phyloP scores from a whole-genome alignment of 192 early-diverging fungal species.

The Helicostylum pulchrum region DNA sequence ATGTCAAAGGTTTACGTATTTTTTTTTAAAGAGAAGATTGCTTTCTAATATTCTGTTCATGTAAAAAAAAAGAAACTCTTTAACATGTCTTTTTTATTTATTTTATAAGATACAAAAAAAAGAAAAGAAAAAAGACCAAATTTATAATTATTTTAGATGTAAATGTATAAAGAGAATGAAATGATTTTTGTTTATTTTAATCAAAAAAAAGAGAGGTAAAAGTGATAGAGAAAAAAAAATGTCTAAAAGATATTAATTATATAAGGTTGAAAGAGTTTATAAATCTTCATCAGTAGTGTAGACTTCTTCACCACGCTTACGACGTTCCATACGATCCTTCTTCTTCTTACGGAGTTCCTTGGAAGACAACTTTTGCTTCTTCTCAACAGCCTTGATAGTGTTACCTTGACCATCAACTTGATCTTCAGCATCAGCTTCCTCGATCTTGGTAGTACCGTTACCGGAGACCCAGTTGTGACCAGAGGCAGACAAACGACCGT shows the following conservation, averaged over 20 bases:
- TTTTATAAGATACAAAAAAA: not conserved
- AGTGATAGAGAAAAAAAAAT: no score
- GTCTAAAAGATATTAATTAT: no score
- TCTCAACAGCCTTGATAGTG: constrained; percentile 64
- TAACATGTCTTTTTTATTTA: not conserved
- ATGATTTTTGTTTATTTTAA: no score
- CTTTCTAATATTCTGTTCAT: no score
- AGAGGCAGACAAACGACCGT: constrained; percentile 49
- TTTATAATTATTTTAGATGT: no score
- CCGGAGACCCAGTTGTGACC: constrained; percentile 55
- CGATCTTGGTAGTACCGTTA: constrained; percentile 46
- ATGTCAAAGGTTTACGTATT: no score
- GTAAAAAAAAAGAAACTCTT: no score
- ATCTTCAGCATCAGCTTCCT: constrained; percentile 48
- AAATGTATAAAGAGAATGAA: no score
- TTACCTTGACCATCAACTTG: constrained; percentile 73
- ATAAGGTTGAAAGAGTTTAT: not conserved
- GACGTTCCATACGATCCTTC: constrained; percentile 55
- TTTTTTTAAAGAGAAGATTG: no score
- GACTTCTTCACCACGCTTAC: constrained; percentile 57
- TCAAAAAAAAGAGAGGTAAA: no score
- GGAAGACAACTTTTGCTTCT: constrained; percentile 53
- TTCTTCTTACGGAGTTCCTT: constrained; percentile 56
- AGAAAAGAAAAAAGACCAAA: not conserved
- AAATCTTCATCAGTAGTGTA: constrained; percentile 18